phyloP scores from a whole-genome alignment of 805 yeast genomes.

The Saturnispora saitoi region DNA sequence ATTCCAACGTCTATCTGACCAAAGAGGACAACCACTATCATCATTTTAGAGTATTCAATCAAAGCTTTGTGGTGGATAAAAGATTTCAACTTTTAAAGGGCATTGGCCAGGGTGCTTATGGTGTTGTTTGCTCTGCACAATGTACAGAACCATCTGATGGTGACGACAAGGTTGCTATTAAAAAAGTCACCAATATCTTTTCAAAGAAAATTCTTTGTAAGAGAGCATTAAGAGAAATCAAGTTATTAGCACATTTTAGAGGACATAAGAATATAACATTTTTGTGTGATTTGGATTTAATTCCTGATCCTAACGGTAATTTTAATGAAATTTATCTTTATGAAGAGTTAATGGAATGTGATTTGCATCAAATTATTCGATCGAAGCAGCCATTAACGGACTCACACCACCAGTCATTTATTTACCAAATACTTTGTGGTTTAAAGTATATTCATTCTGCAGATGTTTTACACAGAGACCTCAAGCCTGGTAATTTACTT shows the following conservation, averaged over 20 bases:
- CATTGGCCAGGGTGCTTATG: conserved; percentile 97
- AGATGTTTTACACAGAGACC: conserved; percentile 88
- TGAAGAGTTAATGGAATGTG: conserved; percentile 98
- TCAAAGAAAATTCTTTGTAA: conserved; percentile 85
- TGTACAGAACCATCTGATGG: conserved; percentile 65
- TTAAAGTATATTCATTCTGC: conserved; percentile 92
- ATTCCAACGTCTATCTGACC: neutral
- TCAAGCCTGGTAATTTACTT: conserved; percentile 87
- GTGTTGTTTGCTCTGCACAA: conserved; percentile 90
- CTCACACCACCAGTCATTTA: conserved; percentile 87
- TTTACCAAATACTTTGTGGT: conserved; percentile 89
- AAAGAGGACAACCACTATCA: conserved; percentile 22
- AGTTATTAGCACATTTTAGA: conserved; percentile 82
- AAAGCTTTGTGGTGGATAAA: conserved; percentile 86
- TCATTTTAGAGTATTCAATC: conserved; percentile 57
- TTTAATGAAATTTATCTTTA: conserved; percentile 90
- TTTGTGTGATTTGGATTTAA: conserved; percentile 87
- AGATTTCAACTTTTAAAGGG: conserved; percentile 86
- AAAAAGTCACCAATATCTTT: conserved; percentile 91
- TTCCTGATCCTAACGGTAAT: conserved; percentile 55
- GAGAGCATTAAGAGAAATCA: conserved; percentile 84
- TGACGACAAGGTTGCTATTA: conserved; percentile 86
- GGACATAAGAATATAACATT: conserved; percentile 97
- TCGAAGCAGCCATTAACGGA: conserved; percentile 92
- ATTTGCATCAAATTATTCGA: conserved; percentile 93